Percentiles rank a stretch among this genome's conserved stretches.
Evolutionary conservation across 352 stramenopile species (phyloP).

Genomic region (Blastocystis sp.): DNA sequence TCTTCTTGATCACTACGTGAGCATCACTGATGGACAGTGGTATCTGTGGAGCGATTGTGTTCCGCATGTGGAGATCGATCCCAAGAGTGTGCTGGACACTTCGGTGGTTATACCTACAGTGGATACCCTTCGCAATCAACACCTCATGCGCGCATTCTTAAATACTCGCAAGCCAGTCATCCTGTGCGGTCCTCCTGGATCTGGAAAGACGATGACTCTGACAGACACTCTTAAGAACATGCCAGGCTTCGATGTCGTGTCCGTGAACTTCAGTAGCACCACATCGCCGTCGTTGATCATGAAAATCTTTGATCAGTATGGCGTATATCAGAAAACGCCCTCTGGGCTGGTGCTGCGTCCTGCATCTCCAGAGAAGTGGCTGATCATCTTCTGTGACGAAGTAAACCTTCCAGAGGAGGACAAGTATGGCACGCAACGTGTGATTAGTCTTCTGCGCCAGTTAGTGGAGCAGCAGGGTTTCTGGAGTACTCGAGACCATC

Average conservation of each 20-base stretch:
- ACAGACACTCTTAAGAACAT: constrained; percentile 91
- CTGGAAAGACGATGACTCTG: constrained; percentile 99
- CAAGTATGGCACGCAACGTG: constrained; percentile 93
- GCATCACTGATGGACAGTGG: constrained; percentile 91
- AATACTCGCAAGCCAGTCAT: constrained; percentile 89
- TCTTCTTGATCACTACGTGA: constrained; percentile 89
- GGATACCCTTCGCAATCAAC: constrained; percentile 94
- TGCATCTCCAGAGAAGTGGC: constrained; percentile 80
- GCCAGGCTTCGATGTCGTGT: constrained; percentile 93
- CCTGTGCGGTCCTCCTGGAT: constrained; percentile 92
- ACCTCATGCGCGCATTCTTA: constrained; percentile 92
- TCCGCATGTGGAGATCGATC: constrained; percentile 92
- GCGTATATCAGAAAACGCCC: constrained; percentile 90
- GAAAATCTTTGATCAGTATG: constrained; percentile 92
- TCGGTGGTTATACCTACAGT: constrained; percentile 92
- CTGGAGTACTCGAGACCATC: constrained; percentile 74
- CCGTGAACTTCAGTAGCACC: constrained; percentile 96
- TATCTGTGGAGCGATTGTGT: constrained; percentile 89
- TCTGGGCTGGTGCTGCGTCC: constrained; percentile 90
- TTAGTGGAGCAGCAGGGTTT: constrained; percentile 92
- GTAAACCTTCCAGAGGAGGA: constrained; percentile 97
- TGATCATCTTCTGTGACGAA: constrained; percentile 99
- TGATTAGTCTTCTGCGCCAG: constrained; percentile 98
- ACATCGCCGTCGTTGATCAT: constrained; percentile 96
- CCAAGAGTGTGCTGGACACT: constrained; percentile 70